phyloP scores from a whole-genome alignment of 352 stramenopile genomes.

The Pythium periplocum region DNA sequence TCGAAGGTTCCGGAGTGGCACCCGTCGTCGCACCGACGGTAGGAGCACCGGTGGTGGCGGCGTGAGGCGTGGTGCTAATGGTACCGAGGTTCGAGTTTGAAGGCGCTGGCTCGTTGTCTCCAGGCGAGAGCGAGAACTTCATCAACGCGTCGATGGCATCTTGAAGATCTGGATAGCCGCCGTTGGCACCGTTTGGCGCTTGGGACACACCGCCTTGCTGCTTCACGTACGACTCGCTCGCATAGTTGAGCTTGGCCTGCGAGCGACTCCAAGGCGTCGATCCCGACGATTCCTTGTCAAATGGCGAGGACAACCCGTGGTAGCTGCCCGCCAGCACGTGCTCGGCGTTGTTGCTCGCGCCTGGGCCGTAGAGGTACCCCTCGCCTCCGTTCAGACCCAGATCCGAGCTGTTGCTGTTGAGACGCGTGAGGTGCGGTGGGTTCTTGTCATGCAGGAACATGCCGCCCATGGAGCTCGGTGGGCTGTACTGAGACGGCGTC shows the following conservation, averaged over 20 bases:
- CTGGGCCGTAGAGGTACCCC: slow-evolving; percentile 2
- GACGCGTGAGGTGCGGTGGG: slow-evolving; percentile 17
- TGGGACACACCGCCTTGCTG: too few relatives aligned
- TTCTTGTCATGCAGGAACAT: slow-evolving; percentile 69
- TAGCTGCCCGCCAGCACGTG: too few relatives aligned
- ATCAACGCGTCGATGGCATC: slow-evolving; percentile 86
- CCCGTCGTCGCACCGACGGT: slow-evolving; percentile 3
- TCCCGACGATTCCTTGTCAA: too few relatives aligned
- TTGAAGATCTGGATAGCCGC: slow-evolving; percentile 72
- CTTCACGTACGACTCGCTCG: too few relatives aligned
- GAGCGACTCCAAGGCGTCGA: too few relatives aligned
- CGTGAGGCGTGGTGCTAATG: slow-evolving; percentile 25
- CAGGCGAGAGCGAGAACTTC: slow-evolving; percentile 71
- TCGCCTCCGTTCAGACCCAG: too few relatives aligned
- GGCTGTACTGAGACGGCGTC: slow-evolving; percentile 43
- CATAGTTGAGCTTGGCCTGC: too few relatives aligned
- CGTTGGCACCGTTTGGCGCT: slow-evolving; percentile 3
- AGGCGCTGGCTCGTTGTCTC: slow-evolving; percentile 28
- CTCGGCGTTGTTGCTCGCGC: slow-evolving; percentile 21
- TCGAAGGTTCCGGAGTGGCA: slow-evolving; percentile 1
- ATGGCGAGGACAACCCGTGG: too few relatives aligned
- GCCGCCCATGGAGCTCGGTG: slow-evolving; percentile 28
- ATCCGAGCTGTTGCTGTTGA: background rate
- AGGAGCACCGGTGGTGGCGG: slow-evolving; percentile 13
- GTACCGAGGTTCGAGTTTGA: slow-evolving; percentile 20